A percentile compares a stretch with the other conserved stretches of the same genome.
These are phyloP conservation scores for Saccharomyces uvarum DNA, from an alignment of 1,139 yeast species.

Conservation along the genomic window DNA sequence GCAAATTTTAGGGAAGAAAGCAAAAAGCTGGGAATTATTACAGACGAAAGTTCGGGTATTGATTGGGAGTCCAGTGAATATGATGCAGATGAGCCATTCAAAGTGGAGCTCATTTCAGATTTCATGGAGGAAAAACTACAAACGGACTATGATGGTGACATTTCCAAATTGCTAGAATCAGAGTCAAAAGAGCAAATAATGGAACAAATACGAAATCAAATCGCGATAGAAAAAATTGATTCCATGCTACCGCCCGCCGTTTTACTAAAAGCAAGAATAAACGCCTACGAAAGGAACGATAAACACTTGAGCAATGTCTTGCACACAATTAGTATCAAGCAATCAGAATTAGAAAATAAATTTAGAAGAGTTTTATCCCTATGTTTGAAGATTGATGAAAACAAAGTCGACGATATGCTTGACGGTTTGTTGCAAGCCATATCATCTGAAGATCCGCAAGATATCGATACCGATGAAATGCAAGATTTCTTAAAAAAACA, in stretches of 20 bases:
- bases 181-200: conserved; percentile 21
- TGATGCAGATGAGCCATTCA: conserved; percentile 83
- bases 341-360: conserved; percentile 66
- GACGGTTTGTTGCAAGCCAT: conserved; percentile 87
- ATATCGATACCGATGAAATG: conserved; percentile 45
- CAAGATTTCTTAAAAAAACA: conserved; percentile 29
- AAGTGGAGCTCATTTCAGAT: conserved; percentile 51
- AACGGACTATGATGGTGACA: conserved; percentile 27
- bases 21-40: conserved; percentile 32
- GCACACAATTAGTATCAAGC: conserved; percentile 41
- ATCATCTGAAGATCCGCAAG: conserved; percentile 65
- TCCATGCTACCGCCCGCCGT: conserved; percentile 49
- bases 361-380: conserved; percentile 83
- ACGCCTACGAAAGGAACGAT: conserved; percentile 69
- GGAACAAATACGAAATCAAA: conserved; percentile 16
- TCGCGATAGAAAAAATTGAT: conserved; percentile 17
- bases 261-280: conserved; percentile 65
- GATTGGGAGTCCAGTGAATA: conserved; percentile 46
- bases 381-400: conserved; percentile 78
- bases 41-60: conserved; percentile 32
- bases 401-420: conserved; percentile 71
- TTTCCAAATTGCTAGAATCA: conserved; percentile 20
- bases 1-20: conserved; percentile 39
- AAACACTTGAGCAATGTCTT: conserved; percentile 44
- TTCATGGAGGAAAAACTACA: conserved; percentile 37